phyloP scores from a whole-genome alignment of 805 yeast genomes.

The Starmerella bombi region DNA sequence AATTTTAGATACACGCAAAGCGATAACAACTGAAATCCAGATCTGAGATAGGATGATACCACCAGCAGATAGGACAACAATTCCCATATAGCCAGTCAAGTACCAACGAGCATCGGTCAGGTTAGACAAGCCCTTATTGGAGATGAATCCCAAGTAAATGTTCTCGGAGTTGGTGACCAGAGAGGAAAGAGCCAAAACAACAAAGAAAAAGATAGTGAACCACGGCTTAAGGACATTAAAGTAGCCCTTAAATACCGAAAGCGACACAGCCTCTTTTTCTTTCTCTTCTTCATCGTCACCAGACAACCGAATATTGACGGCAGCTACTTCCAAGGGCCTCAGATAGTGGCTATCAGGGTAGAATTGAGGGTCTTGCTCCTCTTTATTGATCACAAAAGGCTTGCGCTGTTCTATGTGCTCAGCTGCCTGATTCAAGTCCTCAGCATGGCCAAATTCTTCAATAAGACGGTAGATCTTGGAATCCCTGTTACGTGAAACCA shows the following conservation, averaged over 20 bases:
- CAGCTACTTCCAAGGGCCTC: conserved; percentile 7
- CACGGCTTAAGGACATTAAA: conserved; percentile 24
- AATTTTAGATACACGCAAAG: conserved; percentile 8
- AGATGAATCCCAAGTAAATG: conserved; percentile 20
- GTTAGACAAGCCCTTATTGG: conserved; percentile 17
- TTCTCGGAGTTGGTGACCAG: conserved; percentile 14
- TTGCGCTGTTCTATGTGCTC: conserved; percentile 58
- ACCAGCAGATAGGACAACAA: conserved; percentile 35
- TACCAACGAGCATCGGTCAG: conserved; percentile 33
- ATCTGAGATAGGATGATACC: conserved; percentile 22
- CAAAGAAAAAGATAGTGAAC: conserved; percentile 32
- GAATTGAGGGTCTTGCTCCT: conserved; percentile 4
- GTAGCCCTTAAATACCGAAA: conserved; percentile 20
- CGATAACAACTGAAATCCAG: conserved; percentile 50
- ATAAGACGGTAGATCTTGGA: conserved; percentile 18
- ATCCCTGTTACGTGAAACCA: conserved; percentile 27
- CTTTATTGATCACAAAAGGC: conserved; percentile 39
- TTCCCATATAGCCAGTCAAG: conserved; percentile 64
- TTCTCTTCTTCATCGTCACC: conserved; percentile 25
- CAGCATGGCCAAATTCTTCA: conserved; percentile 45
- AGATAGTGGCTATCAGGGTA: conserved; percentile 6
- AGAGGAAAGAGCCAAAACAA: conserved; percentile 25
- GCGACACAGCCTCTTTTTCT: conserved; percentile 16
- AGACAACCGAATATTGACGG: conserved; percentile 10
- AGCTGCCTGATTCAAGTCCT: conserved; percentile 57